A percentile compares a stretch with the other conserved stretches of the same genome.
Evolutionary conservation across 495 filamentous ascomycete genomes (phyloP).

Genomic region (Hypoxylon cercidicola): DNA sequence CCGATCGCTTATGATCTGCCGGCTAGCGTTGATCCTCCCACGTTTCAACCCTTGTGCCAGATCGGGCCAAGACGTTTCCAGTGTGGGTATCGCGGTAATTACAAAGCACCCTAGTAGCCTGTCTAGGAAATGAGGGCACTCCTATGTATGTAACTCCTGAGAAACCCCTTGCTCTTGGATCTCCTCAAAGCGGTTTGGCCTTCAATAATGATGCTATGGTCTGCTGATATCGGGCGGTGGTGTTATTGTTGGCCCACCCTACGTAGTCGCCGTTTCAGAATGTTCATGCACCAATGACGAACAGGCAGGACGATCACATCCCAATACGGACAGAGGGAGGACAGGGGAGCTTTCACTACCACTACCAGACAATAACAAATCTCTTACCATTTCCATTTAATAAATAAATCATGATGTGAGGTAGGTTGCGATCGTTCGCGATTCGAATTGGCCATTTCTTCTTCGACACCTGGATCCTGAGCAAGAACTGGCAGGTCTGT

Average conservation of each 20-base stretch:
- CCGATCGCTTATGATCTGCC: slow-evolving; percentile 42
- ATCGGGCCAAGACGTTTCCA: slow-evolving; percentile 43
- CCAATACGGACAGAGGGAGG: not conserved
- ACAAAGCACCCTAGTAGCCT: slow-evolving; percentile 28
- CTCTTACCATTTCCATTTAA: no score
- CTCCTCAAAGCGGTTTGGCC: slow-evolving; percentile 8
- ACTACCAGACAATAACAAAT: no score
- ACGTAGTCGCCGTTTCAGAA: slow-evolving; percentile 30
- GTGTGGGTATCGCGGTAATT: slow-evolving; percentile 36
- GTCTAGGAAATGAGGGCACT: slow-evolving; percentile 9
- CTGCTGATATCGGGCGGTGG: slow-evolving; percentile 37
- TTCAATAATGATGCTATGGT: slow-evolving; percentile 28
- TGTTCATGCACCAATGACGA: slow-evolving; percentile 24
- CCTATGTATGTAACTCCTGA: no score
- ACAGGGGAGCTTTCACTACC: not conserved
- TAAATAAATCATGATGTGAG: no score
- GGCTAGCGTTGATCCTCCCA: slow-evolving; percentile 38
- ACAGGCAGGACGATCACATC: slow-evolving; percentile 14
- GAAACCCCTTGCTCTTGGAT: slow-evolving; percentile 12
- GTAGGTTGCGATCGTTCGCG: no score
- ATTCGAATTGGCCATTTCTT: no score
- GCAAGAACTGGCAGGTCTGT: no score
- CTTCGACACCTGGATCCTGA: no score
- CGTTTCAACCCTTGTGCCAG: slow-evolving; percentile 43
- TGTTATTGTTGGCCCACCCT: slow-evolving; percentile 15